These are phyloP conservation scores for Suhomyces guaymorum DNA, from an alignment of 1,139 yeast genomes.

Conservation along the genomic window DNA sequence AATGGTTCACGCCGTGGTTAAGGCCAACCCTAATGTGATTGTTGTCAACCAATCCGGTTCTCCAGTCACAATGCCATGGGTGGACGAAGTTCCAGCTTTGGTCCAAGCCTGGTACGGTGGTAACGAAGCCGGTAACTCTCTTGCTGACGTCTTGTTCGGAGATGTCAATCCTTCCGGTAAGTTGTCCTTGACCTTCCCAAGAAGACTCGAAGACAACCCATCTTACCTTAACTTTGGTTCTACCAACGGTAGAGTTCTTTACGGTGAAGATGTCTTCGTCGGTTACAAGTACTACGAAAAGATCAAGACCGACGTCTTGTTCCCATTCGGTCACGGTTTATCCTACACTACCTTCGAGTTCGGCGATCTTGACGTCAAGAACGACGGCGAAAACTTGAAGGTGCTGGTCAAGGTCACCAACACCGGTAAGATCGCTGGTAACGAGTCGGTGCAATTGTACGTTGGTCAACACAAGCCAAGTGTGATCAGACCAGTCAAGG, in stretches of 20 bases:
- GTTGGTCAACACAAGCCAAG: conserved; percentile 39
- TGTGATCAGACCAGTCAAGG: conserved; percentile 55
- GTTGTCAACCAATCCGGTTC: conserved; percentile 23
- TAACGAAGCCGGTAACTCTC: conserved; percentile 28
- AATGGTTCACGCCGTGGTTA: conserved; percentile 16
- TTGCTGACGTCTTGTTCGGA: conserved; percentile 31
- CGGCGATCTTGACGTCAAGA: conserved; percentile 14
- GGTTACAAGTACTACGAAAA: conserved; percentile 31
- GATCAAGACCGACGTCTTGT: conserved; percentile 20
- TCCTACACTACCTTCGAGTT: conserved; percentile 25
- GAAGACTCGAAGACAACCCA: conserved; percentile 42
- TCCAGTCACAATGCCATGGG: conserved; percentile 23
- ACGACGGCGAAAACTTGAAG: conserved; percentile 14
- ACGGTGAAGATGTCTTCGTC: conserved; percentile 30
- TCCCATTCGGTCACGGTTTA: conserved; percentile 30
- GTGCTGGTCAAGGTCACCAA: conserved; percentile 43
- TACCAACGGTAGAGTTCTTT: conserved; percentile 25
- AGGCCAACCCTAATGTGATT: conserved; percentile 20
- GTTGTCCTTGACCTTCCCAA: conserved; percentile 46
- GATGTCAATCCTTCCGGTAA: conserved; percentile 33
- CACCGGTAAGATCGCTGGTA: conserved; percentile 42
- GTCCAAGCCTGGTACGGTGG: conserved; percentile 27
- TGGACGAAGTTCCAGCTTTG: conserved; percentile 17
- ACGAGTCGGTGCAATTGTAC: conserved; percentile 51
- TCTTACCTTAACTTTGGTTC: conserved; percentile 39